Evolutionary conservation across 768 basidiomycete species (phyloP), one percentile per base, ranked within the genome.

Genomic region (Psilocybe cyanescens): DNA sequence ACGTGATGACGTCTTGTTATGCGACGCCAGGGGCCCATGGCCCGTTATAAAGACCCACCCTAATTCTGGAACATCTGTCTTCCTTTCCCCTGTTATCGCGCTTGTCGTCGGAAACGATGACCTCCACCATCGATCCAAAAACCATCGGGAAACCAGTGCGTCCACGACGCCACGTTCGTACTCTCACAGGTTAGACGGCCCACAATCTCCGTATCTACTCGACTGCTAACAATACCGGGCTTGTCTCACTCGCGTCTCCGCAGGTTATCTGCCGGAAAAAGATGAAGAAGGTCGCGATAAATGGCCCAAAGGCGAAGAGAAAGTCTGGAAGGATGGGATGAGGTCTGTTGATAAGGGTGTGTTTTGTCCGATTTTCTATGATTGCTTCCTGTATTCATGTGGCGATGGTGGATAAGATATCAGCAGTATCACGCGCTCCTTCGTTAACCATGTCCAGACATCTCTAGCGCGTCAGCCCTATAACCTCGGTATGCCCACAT

Each of bases 381-480:
- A 28, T 30, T 52, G 31, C 12, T 12, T 37, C 19, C 41, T 30
- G 12, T 59, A 16, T 58, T 59, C 3, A 57, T 37, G 60, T 24
- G 14, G 53, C 8, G 28, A 28, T 37, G 9, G 67, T 31, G 17
- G n/a, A 14, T 19, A 7, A 92, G 92, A 84, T 58, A 81, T 87
- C 41, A 72, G 76, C 17, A 77, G 79, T 11, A 86, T 94, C 72
- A 88, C 90, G 8, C 87, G 83, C 70, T 90, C 89, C 29, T 80
- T 95, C 67, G 90, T 94, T 47, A 85, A 85, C 69, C 92, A 94
- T 70, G 91, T 93, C 24, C 92, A 94, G 70, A 92, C 95, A 0
- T 92, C 94, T 14, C 82, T 99, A 51, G 94, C 94, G 4, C 88
- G 95, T 50, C 94, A 95, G 72, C 85, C 95, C 1, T 93, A 92